These are phyloP conservation scores for Rhizomucor pusillus DNA, from an alignment of 371 early-diverging fungal genomes.

Conservation along the genomic window DNA sequence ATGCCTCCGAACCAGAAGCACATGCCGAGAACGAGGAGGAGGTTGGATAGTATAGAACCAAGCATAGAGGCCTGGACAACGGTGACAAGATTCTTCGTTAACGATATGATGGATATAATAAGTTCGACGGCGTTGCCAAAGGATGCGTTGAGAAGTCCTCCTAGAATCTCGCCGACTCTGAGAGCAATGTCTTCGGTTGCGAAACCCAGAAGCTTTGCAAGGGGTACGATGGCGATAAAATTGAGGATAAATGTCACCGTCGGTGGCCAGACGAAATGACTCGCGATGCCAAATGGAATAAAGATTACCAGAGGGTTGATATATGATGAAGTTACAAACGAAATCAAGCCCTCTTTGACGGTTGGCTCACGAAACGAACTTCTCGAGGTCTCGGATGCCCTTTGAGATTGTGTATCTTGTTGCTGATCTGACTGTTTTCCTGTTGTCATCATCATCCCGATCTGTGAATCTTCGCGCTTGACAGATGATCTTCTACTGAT, in stretches of 20 bases:
- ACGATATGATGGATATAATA: constrained; percentile 75
- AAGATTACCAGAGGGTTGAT: constrained; percentile 69
- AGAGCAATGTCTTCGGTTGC: constrained; percentile 70
- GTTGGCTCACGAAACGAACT: constrained; percentile 18
- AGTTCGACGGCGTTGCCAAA: constrained; percentile 88
- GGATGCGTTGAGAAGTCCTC: constrained; percentile 87
- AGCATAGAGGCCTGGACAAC: constrained; percentile 89
- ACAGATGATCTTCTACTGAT: no score
- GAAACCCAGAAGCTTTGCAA: constrained; percentile 67
- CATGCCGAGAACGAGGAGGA: constrained; percentile 74
- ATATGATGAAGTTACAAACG: constrained; percentile 54
- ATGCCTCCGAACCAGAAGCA: constrained; percentile 81
- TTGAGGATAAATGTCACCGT: constrained; percentile 76
- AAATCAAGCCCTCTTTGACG: constrained; percentile 24
- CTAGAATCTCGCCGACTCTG: constrained; percentile 66
- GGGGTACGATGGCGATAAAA: constrained; percentile 86
- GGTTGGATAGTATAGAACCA: constrained; percentile 86
- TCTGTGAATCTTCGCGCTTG: background rate
- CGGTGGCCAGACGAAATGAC: constrained; percentile 61
- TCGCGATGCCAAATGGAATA: constrained; percentile 73
- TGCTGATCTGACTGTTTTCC: no score
- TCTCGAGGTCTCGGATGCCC: no score
- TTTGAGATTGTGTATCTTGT: no score
- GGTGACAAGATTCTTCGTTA: constrained; percentile 66
- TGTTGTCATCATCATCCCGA: background rate